These are phyloP conservation scores for Babesia bigemina DNA, from an alignment of 169 alveolate genomes.

Conservation along the genomic window DNA sequence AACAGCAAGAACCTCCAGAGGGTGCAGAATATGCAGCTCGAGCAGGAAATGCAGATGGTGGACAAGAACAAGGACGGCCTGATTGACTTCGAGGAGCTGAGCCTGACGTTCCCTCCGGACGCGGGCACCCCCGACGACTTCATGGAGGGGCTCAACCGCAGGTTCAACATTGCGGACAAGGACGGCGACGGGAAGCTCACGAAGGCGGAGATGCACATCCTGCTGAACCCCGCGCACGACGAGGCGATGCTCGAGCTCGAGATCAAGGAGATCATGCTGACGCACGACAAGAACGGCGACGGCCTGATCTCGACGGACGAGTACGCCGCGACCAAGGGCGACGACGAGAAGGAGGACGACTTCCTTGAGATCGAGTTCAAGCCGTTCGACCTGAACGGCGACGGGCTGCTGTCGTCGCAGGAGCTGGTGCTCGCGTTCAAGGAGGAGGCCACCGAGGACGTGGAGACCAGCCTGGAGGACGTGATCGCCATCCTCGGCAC, in stretches of 20 bases:
- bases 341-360: conserved; percentile 47
- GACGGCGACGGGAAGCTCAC: conserved; percentile 70
- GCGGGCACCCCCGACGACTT: conserved; percentile 61
- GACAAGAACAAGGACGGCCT: conserved; percentile 78
- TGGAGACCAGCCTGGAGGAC: conserved; percentile 64
- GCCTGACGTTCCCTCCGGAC: conserved; percentile 70
- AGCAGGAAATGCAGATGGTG: conserved; percentile 73
- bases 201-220: conserved; percentile 63
- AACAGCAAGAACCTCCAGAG: conserved; percentile 50
- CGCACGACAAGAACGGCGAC: conserved; percentile 77
- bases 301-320: conserved; percentile 76
- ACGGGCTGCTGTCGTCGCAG: conserved; percentile 71
- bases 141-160: conserved; percentile 66
- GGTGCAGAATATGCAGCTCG: conserved; percentile 73
- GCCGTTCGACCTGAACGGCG: conserved; percentile 73
- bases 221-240: conserved; percentile 75
- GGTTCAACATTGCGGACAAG: conserved; percentile 78
- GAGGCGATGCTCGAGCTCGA: conserved; percentile 73
- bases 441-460: conserved; percentile 71
- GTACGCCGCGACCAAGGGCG: conserved; percentile 51
- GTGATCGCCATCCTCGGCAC: conserved; percentile 64
- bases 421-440: conserved; percentile 70
- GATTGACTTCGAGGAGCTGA: conserved; percentile 69
- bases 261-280: conserved; percentile 69
- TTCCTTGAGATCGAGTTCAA: conserved; percentile 62